Conservation (phyloP, 208 protist genomes). For the Acanthamoeba lenticulata region DNA sequence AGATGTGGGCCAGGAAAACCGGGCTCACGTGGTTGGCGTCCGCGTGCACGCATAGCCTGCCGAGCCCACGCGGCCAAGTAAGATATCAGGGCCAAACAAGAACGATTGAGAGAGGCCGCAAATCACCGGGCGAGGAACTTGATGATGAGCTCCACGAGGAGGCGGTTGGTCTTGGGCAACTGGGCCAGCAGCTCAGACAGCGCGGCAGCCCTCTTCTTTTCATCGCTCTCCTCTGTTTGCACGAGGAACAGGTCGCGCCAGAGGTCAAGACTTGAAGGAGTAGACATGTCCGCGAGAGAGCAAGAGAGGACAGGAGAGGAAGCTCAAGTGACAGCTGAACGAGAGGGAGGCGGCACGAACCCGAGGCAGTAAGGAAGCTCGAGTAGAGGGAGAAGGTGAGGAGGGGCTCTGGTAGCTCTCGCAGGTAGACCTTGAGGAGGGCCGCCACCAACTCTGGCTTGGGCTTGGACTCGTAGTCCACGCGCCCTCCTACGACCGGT, state of each 20-base stretch:
- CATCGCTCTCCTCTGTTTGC: conserved; percentile 26
- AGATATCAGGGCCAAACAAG: not conserved
- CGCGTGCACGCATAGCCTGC: not conserved
- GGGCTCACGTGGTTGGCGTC: not conserved
- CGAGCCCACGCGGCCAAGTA: no score
- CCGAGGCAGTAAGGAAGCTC: not conserved
- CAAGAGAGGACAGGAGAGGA: no score
- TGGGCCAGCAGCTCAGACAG: not conserved
- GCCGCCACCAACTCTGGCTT: not conserved
- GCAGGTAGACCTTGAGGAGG: conserved; percentile 22
- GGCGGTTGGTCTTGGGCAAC: conserved; percentile 20
- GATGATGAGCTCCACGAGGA: conserved; percentile 44
- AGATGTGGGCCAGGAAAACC: conserved; percentile 6
- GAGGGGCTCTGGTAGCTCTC: conserved; percentile 13
- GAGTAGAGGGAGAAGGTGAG: conserved; percentile 21
- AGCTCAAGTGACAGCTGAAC: not conserved
- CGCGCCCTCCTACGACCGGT: not conserved
- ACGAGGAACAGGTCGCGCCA: no score
- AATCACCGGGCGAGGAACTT: conserved; percentile 29
- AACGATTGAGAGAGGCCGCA: not conserved
- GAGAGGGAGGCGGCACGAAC: not conserved
- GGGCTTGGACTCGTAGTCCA: conserved; percentile 39
- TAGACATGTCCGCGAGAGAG: not conserved
- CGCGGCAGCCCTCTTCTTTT: not conserved
- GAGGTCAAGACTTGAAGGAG: no score